Conservation (phyloP, 306 rosid genomes). For the Cyclanthera cordifolia region DNA sequence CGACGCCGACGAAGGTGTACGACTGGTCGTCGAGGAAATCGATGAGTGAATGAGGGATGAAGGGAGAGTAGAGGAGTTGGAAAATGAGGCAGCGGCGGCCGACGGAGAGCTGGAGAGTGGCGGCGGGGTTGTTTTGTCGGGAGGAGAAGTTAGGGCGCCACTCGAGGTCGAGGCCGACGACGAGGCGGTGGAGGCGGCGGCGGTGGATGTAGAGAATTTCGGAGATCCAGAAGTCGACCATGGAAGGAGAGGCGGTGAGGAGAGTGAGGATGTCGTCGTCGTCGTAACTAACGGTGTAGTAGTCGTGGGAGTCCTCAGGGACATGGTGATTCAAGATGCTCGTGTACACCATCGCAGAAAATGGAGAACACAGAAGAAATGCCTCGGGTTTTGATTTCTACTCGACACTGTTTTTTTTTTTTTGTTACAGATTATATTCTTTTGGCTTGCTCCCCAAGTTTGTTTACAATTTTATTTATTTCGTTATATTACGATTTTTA, state of each 20-base stretch:
- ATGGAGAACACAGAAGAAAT: background rate
- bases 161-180: constrained; percentile 34
- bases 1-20: constrained; percentile 31
- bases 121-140: constrained; percentile 1
- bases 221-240: constrained; percentile 27
- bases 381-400: background rate
- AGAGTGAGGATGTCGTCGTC: constrained; percentile 16
- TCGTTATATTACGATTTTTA: no score
- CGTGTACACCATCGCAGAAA: background rate
- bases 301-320: constrained; percentile 11
- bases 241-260: constrained; percentile 16
- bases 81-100: constrained; percentile 28
- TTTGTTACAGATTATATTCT: no score
- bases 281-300: constrained; percentile 16
- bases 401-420: no score
- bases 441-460: no score
- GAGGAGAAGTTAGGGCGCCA: constrained; percentile 29
- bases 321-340: background rate
- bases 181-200: constrained; percentile 7
- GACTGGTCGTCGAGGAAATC: constrained; percentile 16
- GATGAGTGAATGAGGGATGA: constrained; percentile 16
- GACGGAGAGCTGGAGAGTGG: constrained; percentile 35
- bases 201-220: constrained; percentile 5
- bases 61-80: constrained; percentile 20
- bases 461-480: no score